Evolutionary conservation across 179 eudicot species (phyloP), one percentile per base, ranked within the genome.

Genomic region (Gypsophila paniculata): DNA sequence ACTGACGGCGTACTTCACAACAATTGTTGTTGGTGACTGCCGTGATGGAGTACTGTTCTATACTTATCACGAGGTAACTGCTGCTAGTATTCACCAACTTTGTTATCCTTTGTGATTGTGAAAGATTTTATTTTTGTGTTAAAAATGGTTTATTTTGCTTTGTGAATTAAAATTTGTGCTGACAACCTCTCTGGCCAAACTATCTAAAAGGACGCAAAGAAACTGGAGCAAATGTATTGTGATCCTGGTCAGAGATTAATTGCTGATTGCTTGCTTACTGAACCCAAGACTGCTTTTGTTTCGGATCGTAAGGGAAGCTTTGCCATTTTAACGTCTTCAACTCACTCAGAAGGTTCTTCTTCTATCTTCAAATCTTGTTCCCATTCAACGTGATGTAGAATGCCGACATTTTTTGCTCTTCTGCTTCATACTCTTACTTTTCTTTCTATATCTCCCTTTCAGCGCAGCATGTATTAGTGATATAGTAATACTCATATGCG

Each of bases 11-110:
- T 87, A 88, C 80, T 82, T 86, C 71, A 89, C 91, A 68, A 88
- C 91, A 84, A 93, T 93, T 78, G 97, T 89, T 54, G 97, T 91
- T 78, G 98, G 98, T 74, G 97, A 93, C 80, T 91, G 97, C 81
- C 96, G 97, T 60, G 98, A 93, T 85, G 98, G 98, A n/a, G 77
- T 91, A 73, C 93, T 93, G 69, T 88, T 89, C 78, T 93, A 80
- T 78, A 75, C 89, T 22, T 93, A 86, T 71, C 88, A 85, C 65
- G 97, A 93, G 93, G 98, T 91, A 77, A 72, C 26, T 21, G 7
- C 66, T 7, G 46, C 72, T 32, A 34, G 55, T 29, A 60, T 49
- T 68, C 48, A 17, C 32, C 18, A 25, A n/a, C 29, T 34, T 54
- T 18, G 8, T 21, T 9, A 2, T 19, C 17, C 44, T 53, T 65